Evolutionary conservation across 108 stramenopile genomes (phyloP).

Genomic region (Fragilariopsis cylindrus): DNA sequence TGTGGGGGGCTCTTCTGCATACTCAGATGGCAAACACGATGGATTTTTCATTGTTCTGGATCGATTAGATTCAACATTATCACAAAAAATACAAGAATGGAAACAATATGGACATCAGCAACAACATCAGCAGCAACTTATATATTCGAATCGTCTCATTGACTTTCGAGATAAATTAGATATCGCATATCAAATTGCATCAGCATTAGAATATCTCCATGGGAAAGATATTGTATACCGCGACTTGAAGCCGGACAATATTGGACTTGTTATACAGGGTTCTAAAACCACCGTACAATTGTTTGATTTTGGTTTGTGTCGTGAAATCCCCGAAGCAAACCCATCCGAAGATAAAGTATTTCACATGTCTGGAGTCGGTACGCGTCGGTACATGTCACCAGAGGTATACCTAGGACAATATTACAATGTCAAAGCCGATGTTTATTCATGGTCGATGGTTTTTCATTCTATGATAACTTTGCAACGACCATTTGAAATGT

Average conservation of each 20-base stretch:
- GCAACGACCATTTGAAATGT: slow-evolving; percentile 54
- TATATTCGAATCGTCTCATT: slow-evolving; percentile 17
- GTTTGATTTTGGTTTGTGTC: slow-evolving; percentile 81
- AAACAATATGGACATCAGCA: slow-evolving; percentile 11
- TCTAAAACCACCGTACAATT: slow-evolving; percentile 40
- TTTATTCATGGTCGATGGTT: slow-evolving; percentile 55
- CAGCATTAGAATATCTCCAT: slow-evolving; percentile 76
- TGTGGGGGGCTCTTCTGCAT: slow-evolving; percentile 37
- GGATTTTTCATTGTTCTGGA: slow-evolving; percentile 72
- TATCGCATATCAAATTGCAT: slow-evolving; percentile 56
- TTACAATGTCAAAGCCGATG: slow-evolving; percentile 54
- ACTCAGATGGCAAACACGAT: slow-evolving; percentile 37
- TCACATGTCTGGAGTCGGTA: slow-evolving; percentile 62
- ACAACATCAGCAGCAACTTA: not conserved
- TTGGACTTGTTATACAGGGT: slow-evolving; percentile 49
- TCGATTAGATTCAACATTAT: slow-evolving; percentile 60
- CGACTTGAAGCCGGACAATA: slow-evolving; percentile 78
- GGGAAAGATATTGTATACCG: slow-evolving; percentile 65
- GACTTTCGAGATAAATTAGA: slow-evolving; percentile 30
- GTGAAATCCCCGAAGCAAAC: slow-evolving; percentile 41
- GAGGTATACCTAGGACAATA: slow-evolving; percentile 37
- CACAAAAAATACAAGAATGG: slow-evolving; percentile 41
- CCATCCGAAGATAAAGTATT: slow-evolving; percentile 42
- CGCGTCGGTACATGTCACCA: slow-evolving; percentile 47
- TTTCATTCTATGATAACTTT: slow-evolving; percentile 48